phyloP scores from a whole-genome alignment of 768 basidiomycete species.

The Suillus decipiens region DNA sequence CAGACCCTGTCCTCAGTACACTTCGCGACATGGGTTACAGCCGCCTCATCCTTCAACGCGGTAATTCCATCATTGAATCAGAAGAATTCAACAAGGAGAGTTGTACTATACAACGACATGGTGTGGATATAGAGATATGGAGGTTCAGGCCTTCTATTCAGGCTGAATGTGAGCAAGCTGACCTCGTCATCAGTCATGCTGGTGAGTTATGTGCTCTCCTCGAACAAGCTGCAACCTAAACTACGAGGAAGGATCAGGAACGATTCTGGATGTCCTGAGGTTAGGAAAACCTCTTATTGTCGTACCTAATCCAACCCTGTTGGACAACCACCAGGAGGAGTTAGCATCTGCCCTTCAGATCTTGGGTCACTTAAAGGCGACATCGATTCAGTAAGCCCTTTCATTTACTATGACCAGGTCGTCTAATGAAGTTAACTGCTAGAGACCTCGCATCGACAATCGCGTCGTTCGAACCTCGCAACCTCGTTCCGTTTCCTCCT shows the following conservation, averaged over 20 bases:
- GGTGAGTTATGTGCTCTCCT: slow-evolving; percentile 49
- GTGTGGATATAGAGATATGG: slow-evolving; percentile 64
- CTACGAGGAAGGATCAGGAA: slow-evolving; percentile 75
- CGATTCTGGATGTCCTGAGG: slow-evolving; percentile 86
- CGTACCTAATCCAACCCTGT: slow-evolving; percentile 84
- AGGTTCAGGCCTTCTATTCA: slow-evolving; percentile 74
- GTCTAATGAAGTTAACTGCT: slow-evolving; percentile 16
- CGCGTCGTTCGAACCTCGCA: slow-evolving; percentile 43
- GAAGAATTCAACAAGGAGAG: slow-evolving; percentile 29
- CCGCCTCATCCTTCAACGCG: slow-evolving; percentile 73
- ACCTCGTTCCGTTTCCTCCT: slow-evolving; percentile 60
- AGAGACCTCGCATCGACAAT: slow-evolving; percentile 63
- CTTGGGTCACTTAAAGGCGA: slow-evolving; percentile 57
- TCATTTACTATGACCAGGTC: neutral
- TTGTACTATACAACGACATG: slow-evolving; percentile 33
- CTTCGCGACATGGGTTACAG: slow-evolving; percentile 59
- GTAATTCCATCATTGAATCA: slow-evolving; percentile 54
- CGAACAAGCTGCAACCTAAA: neutral
- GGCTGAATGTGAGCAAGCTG: slow-evolving; percentile 61
- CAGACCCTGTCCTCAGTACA: slow-evolving; percentile 54
- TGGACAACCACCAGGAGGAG: slow-evolving; percentile 94
- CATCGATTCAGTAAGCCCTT: slow-evolving; percentile 56
- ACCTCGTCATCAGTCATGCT: slow-evolving; percentile 91
- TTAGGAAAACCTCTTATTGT: slow-evolving; percentile 77
- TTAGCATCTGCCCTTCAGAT: slow-evolving; percentile 68